Base-by-base conservation (phyloP, 2,329 filamentous ascomycete species). In the Lasiodiplodia hormozganensis region DNA sequence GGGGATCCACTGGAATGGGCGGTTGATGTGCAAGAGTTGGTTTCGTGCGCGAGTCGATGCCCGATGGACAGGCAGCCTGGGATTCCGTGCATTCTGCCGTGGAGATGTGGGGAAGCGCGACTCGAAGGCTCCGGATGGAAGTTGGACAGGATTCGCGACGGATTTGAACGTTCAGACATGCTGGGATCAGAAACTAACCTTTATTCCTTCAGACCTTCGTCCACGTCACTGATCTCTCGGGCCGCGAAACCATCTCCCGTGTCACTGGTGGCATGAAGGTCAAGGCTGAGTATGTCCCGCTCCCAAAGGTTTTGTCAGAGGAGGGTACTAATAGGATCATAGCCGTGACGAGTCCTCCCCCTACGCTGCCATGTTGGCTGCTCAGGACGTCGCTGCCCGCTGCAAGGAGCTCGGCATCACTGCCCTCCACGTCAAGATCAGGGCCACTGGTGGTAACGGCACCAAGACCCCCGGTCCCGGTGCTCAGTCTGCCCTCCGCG, bases 211-310 rank as follows among this genome's bases (percentile, higher is more conserved):
- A 64, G 57, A 85, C 83, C 77, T 85, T 85, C 80, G 96, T 99
- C 83, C 96, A 99, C 88, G 93, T 99, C 83, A 99, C 96, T 88
- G 96, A 98, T 97, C 93, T 99, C 84, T 83, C 82, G 87, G 96
- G 96, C 87, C 96, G 96, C 86, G 96, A 99, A 92, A 99, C 96
- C 87, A 97, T 99, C 88, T 93, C 90, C 90, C 94, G 96, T 93
- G 95, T 99, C 78, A 99, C 96, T 80, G 96, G 96, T 88, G 96
- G 96, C 83, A 99, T 99, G 96, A 99, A 99, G 90, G 96, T 99
- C 90, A 99, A 99, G 92, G 94, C 94, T 85, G 94, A 70, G 60
- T 64, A 52, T 6, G 60, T 64, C 21, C 7, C 7, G 6, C 25
- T 31, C 14, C 28, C 14, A 5, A 8, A 23, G 23, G 36, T 23